Conservation (phyloP, 2,329 filamentous ascomycete species). For the Colletotrichum filicis region DNA sequence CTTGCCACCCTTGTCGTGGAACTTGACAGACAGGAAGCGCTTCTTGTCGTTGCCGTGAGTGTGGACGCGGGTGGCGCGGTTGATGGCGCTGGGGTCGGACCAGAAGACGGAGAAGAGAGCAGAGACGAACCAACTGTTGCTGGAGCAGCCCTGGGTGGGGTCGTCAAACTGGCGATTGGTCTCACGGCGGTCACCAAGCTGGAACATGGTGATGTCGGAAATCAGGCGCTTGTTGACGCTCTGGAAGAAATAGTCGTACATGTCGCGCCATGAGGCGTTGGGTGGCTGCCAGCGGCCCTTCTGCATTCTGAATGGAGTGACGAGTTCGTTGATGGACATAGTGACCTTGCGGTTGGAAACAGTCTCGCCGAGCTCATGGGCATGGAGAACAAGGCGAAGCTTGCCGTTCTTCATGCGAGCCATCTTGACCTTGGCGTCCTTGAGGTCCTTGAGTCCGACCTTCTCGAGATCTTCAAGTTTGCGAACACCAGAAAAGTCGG, state of each 20-base stretch:
- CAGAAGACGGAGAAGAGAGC: constrained; percentile 58
- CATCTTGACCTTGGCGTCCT: constrained; percentile 48
- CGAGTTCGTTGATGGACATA: constrained; percentile 52
- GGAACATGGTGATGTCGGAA: constrained; percentile 44
- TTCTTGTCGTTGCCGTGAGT: constrained; percentile 41
- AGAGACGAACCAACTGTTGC: constrained; percentile 56
- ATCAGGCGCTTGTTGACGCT: constrained; percentile 44
- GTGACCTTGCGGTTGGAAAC: constrained; percentile 53
- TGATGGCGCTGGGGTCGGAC: constrained; percentile 54
- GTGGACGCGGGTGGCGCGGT: constrained; percentile 46
- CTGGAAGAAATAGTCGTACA: constrained; percentile 49
- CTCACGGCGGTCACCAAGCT: constrained; percentile 38
- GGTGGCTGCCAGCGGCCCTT: constrained; percentile 49
- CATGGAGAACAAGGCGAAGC: constrained; percentile 52
- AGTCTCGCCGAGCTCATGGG: constrained; percentile 46
- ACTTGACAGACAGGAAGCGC: constrained; percentile 45
- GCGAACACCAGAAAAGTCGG: constrained; percentile 53
- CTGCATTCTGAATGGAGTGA: constrained; percentile 49
- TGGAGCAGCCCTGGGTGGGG: constrained; percentile 53
- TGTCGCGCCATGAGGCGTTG: constrained; percentile 54
- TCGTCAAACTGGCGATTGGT: constrained; percentile 49
- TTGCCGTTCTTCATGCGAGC: constrained; percentile 58
- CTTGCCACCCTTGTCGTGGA: constrained; percentile 57
- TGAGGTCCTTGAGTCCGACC: constrained; percentile 51
- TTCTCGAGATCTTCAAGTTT: constrained; percentile 52